phyloP scores from a whole-genome alignment of 225 moss, liverwort and hornwort genomes.

The Asterella californica region DNA sequence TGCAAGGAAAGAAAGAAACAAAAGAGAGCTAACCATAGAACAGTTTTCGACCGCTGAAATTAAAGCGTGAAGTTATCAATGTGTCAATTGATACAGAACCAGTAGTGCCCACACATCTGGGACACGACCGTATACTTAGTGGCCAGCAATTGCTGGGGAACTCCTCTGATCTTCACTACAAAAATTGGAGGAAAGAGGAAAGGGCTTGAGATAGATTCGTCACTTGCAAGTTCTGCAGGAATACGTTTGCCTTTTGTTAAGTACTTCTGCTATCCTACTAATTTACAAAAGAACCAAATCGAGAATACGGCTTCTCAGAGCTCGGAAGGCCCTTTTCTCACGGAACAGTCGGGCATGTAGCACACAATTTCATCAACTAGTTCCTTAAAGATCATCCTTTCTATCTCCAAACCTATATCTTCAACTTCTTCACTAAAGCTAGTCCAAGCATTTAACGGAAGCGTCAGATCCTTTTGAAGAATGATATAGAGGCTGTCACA shows the following conservation, averaged over 20 bases:
- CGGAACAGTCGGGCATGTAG: conserved; percentile 27
- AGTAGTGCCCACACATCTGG: neutral
- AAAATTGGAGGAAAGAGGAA: conserved; percentile 28
- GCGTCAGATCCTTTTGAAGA: conserved; percentile 53
- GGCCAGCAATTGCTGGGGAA: conserved; percentile 31
- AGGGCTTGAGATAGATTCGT: conserved; percentile 1
- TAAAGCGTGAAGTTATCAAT: neutral
- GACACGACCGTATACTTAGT: conserved; percentile 1
- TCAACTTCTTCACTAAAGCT: conserved; percentile 43
- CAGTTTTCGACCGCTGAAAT: too few species aligned
- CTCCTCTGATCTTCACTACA: conserved; percentile 25
- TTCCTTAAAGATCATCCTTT: conserved; percentile 62
- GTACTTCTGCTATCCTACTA: conserved; percentile 31
- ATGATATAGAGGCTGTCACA: conserved; percentile 50
- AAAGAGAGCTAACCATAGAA: too few species aligned
- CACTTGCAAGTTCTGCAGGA: neutral
- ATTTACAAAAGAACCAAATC: conserved; percentile 38
- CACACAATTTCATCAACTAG: conserved; percentile 59
- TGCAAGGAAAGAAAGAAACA: too few species aligned
- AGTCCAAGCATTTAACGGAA: conserved; percentile 35
- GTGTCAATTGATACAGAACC: conserved; percentile 8
- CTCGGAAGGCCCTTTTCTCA: neutral
- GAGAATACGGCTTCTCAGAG: neutral
- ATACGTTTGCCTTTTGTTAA: conserved; percentile 19
- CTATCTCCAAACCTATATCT: conserved; percentile 58